phyloP scores from a whole-genome alignment of 2,329 filamentous ascomycete species.

The Trichoderma simmonsii region DNA sequence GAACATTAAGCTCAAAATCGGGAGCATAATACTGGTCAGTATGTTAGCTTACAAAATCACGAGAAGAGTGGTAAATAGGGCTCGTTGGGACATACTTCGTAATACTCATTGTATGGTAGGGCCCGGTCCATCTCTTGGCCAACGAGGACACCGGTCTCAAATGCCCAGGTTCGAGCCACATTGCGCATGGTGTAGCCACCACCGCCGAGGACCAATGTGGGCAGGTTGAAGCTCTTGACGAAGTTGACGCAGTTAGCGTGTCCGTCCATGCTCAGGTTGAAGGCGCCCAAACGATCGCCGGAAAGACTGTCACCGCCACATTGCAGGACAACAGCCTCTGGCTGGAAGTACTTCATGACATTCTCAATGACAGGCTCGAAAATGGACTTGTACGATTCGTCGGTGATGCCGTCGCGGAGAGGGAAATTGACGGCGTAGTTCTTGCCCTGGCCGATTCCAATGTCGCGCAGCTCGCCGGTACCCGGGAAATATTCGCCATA shows the following conservation, averaged over 20 bases:
- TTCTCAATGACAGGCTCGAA: constrained; percentile 87
- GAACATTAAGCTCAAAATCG: constrained; percentile 86
- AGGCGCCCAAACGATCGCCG: constrained; percentile 90
- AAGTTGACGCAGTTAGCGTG: constrained; percentile 93
- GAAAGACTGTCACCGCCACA: constrained; percentile 94
- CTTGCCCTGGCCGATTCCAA: constrained; percentile 82
- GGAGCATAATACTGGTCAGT: constrained; percentile 77
- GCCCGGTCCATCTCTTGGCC: constrained; percentile 75
- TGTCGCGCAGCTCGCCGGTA: constrained; percentile 81
- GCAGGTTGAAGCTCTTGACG: constrained; percentile 80
- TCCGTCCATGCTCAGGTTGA: constrained; percentile 95
- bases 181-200: constrained; percentile 98
- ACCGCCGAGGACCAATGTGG: constrained; percentile 88
- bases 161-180: constrained; percentile 94
- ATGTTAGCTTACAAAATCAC: constrained; percentile 23
- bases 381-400: constrained; percentile 82
- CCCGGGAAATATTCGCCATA: constrained; percentile 96
- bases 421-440: constrained; percentile 91
- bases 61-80: not conserved
- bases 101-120: constrained; percentile 97
- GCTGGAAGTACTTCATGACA: constrained; percentile 84
- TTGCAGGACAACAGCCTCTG: constrained; percentile 89
- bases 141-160: constrained; percentile 88
- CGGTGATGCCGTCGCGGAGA: constrained; percentile 86
- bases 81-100: constrained; percentile 55